Evolutionary conservation across 306 rosid species (phyloP).

Genomic region (Trifolium subterraneum): DNA sequence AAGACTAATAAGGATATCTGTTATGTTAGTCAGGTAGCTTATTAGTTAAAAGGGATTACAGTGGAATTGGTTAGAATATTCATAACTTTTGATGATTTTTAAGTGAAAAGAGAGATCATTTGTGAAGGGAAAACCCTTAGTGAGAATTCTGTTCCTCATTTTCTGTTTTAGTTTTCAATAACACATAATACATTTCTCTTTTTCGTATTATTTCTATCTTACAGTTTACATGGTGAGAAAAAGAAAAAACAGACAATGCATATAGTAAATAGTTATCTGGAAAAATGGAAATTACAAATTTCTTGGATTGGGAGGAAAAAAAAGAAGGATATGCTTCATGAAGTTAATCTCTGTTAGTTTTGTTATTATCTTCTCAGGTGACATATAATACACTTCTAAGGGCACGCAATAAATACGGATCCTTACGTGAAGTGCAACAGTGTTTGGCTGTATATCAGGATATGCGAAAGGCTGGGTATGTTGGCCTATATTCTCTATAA

Average conservation of each 20-base stretch:
- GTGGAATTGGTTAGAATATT: neutral
- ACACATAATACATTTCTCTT: neutral
- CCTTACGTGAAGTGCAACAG: conserved; percentile 82
- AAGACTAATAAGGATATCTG: neutral
- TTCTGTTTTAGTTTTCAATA: neutral
- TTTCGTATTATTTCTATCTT: neutral
- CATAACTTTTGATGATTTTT: neutral
- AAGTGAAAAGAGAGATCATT: conserved; percentile 2
- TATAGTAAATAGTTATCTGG: conserved; percentile 11
- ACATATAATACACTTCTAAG: conserved; percentile 84
- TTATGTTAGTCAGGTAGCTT: neutral
- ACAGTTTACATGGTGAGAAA: conserved; percentile 14
- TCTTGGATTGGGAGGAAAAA: conserved; percentile 10
- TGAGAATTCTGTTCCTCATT: neutral
- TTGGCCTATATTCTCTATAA: conserved; percentile 1
- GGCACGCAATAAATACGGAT: conserved; percentile 81
- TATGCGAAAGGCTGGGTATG: conserved; percentile 94
- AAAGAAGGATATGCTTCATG: conserved; percentile 36
- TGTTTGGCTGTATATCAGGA: conserved; percentile 87
- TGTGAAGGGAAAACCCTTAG: conserved; percentile 10
- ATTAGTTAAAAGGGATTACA: conserved; percentile 1
- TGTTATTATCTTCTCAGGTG: conserved; percentile 60
- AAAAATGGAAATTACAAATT: conserved; percentile 33
- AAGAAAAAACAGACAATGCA: conserved; percentile 35
- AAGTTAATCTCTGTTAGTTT: conserved; percentile 28